Evolutionary conservation across 2,329 filamentous ascomycete genomes (phyloP), one percentile per base, ranked within the genome.

Genomic region (Hymenoscyphus infarciens): DNA sequence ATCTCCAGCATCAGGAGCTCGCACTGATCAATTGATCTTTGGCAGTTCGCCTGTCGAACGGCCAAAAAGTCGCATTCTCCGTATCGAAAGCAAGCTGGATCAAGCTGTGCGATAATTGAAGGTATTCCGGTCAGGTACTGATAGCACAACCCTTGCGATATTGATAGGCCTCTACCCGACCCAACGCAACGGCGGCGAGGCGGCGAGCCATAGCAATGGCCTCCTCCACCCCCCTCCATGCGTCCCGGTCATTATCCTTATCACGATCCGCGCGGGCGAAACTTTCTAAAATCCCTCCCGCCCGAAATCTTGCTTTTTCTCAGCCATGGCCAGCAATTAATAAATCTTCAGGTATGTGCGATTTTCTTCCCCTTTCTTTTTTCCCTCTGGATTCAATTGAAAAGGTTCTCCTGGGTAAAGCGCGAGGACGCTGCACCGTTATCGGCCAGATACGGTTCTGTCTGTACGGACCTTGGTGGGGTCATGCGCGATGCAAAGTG

Each of bases 401-500:
- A 31, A 31, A 33, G 42, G 35, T 2, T n/a, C 19, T 16, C 25
- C 27, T 29, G 56, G 55, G 10, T n/a, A n/a, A n/a, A n/a, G n/a
- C 13, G 8, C 25, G 31, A n/a, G 25, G 33, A 25, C 5, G 31
- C 55, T 5, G 22, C 61, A 56, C 65, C 68, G 68, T 62, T 59
- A 60, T 68, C 68, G 67, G 64, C 62, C 65, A 62, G 42, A 57
- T 29, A 33, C 55, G 57, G n/a, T n/a, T n/a, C n/a, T n/a, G n/a
- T n/a, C n/a, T n/a, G n/a, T n/a, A n/a, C n/a, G n/a, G n/a, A n/a
- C n/a, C 33, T 57, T 66, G 66, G 66, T 65, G 66, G 68, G 67
- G 66, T 64, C 64, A 65, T 68, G 63, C 58, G 64, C 58, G 64
- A 60, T 68, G 65, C 66, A 65, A 56, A 63, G 62, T 64, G 25